A percentile compares a stretch with the other conserved stretches of the same genome.
Evolutionary conservation across 1,284 basidiomycete genomes (phyloP).

Genomic region (Marasmius sp.): DNA sequence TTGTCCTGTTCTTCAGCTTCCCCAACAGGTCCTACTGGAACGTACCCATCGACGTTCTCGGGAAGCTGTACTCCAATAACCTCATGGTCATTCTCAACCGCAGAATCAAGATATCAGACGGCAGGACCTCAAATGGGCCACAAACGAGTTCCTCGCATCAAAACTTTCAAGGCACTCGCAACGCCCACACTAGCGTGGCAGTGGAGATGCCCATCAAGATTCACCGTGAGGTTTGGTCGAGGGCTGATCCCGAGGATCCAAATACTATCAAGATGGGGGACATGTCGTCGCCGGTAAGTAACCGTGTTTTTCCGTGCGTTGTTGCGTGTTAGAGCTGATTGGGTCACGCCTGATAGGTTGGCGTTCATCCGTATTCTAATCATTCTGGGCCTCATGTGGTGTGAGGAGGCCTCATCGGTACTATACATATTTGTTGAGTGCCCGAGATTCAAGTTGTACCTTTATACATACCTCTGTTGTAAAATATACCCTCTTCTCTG

Average conservation of each 20-base stretch:
- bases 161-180: not conserved
- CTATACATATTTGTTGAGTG: too few species aligned
- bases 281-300: not conserved
- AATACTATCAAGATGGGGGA: not conserved
- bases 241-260: not conserved
- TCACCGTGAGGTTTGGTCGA: not conserved
- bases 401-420: too few species aligned
- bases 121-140: not conserved
- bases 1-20: not conserved
- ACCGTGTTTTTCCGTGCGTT: not conserved
- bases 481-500: too few species aligned
- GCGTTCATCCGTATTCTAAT: too few species aligned
- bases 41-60: not conserved
- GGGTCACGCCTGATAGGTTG: too few species aligned
- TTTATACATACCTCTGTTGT: too few species aligned
- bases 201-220: not conserved
- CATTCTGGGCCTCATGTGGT: too few species aligned
- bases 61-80: not conserved
- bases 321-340: not conserved
- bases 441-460: too few species aligned
- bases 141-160: not conserved
- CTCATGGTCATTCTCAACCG: not conserved
- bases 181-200: not conserved
- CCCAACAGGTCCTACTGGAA: not conserved
- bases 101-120: not conserved